Percentiles rank a stretch among this genome's conserved stretches.
phyloP scores from a whole-genome alignment of 2,329 filamentous ascomycete genomes.

The Colletotrichum lupini region DNA sequence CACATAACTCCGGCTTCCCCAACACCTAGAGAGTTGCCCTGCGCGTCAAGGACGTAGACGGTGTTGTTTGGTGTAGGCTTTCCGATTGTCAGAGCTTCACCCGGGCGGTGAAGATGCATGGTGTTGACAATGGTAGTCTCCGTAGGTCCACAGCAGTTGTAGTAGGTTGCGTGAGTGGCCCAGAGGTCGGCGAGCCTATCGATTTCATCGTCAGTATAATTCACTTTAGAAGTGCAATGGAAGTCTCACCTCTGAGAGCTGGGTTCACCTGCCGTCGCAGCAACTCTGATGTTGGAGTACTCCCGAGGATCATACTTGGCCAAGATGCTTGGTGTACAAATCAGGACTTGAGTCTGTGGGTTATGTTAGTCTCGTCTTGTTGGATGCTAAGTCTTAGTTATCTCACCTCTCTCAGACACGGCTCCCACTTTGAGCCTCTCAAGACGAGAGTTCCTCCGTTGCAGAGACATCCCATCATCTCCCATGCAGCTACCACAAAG shows the following conservation, averaged over 20 bases:
- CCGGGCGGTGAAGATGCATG: conserved; percentile 40
- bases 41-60: conserved; percentile 63
- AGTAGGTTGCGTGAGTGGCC: conserved; percentile 61
- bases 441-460: conserved; percentile 36
- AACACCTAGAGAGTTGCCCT: conserved; percentile 52
- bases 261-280: conserved; percentile 35
- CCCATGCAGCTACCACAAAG: conserved; percentile 62
- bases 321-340: conserved; percentile 36
- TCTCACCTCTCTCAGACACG: conserved; percentile 27
- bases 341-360: conserved; percentile 20
- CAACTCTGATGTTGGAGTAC: conserved; percentile 34
- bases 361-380: background rate
- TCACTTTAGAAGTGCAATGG: background rate
- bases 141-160: conserved; percentile 69
- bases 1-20: conserved; percentile 65
- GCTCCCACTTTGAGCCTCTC: conserved; percentile 33
- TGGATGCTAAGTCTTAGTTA: background rate
- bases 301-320: conserved; percentile 33
- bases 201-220: background rate
- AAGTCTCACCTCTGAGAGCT: conserved; percentile 26
- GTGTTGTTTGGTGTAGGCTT: conserved; percentile 66
- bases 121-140: conserved; percentile 71
- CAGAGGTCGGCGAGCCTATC: conserved; percentile 62
- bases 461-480: conserved; percentile 57
- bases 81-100: conserved; percentile 62